These are phyloP conservation scores for Trichoderma sp. DNA, from an alignment of 2,329 filamentous ascomycete species.

Conservation along the genomic window DNA sequence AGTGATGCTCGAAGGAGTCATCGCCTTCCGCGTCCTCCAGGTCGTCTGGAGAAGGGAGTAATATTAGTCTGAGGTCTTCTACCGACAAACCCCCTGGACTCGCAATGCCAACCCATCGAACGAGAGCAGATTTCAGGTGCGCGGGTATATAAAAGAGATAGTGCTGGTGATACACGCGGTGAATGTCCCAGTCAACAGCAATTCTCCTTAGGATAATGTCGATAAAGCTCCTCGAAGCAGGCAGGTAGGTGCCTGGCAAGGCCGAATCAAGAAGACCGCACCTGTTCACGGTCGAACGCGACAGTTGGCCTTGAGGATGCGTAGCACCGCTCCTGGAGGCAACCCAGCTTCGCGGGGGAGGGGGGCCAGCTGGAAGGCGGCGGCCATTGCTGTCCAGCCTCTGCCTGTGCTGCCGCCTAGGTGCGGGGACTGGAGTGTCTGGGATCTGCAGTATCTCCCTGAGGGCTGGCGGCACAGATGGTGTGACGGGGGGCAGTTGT, in stretches of 20 bases:
- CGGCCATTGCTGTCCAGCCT: conserved; percentile 52
- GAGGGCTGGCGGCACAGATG: conserved; percentile 62
- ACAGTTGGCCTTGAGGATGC: conserved; percentile 27
- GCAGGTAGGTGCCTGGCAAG: conserved; percentile 52
- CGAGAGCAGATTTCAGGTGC: conserved; percentile 54
- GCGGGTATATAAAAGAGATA: conserved; percentile 59
- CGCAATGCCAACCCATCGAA: conserved; percentile 53
- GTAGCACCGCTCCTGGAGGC: conserved; percentile 35
- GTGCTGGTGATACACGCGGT: conserved; percentile 58
- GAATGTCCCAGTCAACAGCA: conserved; percentile 57
- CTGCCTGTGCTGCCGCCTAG: conserved; percentile 47
- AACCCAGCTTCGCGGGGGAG: conserved; percentile 61
- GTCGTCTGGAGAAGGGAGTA: conserved; percentile 42
- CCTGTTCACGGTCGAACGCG: conserved; percentile 32
- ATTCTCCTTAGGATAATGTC: conserved; percentile 55
- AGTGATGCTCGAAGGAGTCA: neutral
- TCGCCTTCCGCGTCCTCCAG: conserved; percentile 32
- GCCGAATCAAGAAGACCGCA: conserved; percentile 28
- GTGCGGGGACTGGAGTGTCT: conserved; percentile 56
- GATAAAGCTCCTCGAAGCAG: conserved; percentile 52
- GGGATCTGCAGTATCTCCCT: conserved; percentile 62
- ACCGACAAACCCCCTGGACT: conserved; percentile 52
- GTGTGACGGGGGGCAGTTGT: conserved; percentile 42
- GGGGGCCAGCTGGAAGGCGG: conserved; percentile 59
- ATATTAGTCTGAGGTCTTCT: conserved; percentile 53